phyloP scores from a whole-genome alignment of 331 rosid genomes.

The Erythrophleum ivorense region DNA sequence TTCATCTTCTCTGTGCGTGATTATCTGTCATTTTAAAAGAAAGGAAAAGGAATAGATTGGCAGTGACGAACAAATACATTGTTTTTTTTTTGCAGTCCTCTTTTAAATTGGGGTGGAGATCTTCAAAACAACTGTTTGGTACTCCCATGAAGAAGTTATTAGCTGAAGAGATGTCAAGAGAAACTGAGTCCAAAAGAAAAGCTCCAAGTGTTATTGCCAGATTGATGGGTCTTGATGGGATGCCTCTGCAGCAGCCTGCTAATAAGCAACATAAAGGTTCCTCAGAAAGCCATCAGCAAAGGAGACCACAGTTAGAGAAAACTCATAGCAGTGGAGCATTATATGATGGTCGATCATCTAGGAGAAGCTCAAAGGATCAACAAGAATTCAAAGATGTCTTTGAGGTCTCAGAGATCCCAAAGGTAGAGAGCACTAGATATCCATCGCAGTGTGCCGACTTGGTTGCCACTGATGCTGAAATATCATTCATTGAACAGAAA shows the following conservation, averaged over 20 bases:
- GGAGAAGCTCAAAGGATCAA: conserved; percentile 71
- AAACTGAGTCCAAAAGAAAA: conserved; percentile 67
- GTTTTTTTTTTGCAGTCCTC: conserved; percentile 54
- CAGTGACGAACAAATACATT: conserved; percentile 23
- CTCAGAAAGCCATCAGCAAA: conserved; percentile 44
- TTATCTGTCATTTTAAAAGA: not conserved
- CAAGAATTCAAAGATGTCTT: conserved; percentile 93
- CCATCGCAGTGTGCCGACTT: conserved; percentile 50
- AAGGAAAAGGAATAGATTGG: conserved; percentile 14
- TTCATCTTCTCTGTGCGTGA: conserved; percentile 13
- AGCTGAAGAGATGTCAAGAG: conserved; percentile 80
- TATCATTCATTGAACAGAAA: conserved; percentile 85
- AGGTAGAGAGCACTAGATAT: conserved; percentile 57
- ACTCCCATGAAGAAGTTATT: conserved; percentile 83
- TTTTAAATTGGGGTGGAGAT: conserved; percentile 63
- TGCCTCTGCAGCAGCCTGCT: conserved; percentile 71
- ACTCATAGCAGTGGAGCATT: conserved; percentile 45
- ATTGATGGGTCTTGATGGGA: conserved; percentile 98
- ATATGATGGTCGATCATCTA: conserved; percentile 53
- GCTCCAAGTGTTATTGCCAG: conserved; percentile 79
- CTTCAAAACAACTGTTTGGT: conserved; percentile 66
- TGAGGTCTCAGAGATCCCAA: conserved; percentile 84
- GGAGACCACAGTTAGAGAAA: conserved; percentile 51
- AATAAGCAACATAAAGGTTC: conserved; percentile 56
- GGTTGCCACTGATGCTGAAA: conserved; percentile 67